Percentiles rank a stretch among this genome's conserved stretches.
Evolutionary conservation across 169 alveolate genomes (phyloP).

Genomic region (Gregarina niphandrodes): DNA sequence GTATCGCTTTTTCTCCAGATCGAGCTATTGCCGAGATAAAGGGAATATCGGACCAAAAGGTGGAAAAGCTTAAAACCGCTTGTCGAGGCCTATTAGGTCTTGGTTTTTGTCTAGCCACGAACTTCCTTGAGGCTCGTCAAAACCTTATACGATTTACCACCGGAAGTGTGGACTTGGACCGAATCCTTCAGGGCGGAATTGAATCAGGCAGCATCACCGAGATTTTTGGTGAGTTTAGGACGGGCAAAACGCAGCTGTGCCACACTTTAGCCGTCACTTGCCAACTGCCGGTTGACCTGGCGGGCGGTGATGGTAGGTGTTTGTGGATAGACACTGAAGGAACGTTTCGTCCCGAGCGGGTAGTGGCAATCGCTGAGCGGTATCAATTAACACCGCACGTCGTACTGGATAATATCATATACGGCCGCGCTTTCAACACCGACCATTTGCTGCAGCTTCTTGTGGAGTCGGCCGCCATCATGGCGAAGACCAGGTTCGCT

Average conservation of each 20-base stretch:
- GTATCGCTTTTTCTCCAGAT: slow-evolving; percentile 18
- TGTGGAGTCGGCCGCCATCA: slow-evolving; percentile 75
- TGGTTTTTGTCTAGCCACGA: slow-evolving; percentile 18
- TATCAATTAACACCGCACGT: slow-evolving; percentile 69
- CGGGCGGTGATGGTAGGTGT: slow-evolving; percentile 91
- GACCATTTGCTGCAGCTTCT: slow-evolving; percentile 86
- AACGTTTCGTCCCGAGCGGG: slow-evolving; percentile 93
- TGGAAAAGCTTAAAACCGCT: slow-evolving; percentile 69
- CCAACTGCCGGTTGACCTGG: slow-evolving; percentile 68
- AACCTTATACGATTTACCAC: slow-evolving; percentile 70
- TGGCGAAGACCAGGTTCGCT: slow-evolving; percentile 83
- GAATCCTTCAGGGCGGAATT: slow-evolving; percentile 84
- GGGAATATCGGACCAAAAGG: slow-evolving; percentile 87
- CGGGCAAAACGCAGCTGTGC: slow-evolving; percentile 85
- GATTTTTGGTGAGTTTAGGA: slow-evolving; percentile 87
- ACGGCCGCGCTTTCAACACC: slow-evolving; percentile 83
- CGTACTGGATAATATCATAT: slow-evolving; percentile 83
- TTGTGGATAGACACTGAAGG: slow-evolving; percentile 96
- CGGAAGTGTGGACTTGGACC: slow-evolving; percentile 73
- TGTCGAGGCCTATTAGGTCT: slow-evolving; percentile 41
- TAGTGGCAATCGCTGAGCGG: slow-evolving; percentile 80
- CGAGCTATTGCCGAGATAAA: slow-evolving; percentile 37
- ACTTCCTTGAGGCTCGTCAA: slow-evolving; percentile 31
- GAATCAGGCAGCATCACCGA: slow-evolving; percentile 88
- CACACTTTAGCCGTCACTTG: slow-evolving; percentile 72